phyloP scores from a whole-genome alignment of 306 rosid species.

The Trifolium pratense region DNA sequence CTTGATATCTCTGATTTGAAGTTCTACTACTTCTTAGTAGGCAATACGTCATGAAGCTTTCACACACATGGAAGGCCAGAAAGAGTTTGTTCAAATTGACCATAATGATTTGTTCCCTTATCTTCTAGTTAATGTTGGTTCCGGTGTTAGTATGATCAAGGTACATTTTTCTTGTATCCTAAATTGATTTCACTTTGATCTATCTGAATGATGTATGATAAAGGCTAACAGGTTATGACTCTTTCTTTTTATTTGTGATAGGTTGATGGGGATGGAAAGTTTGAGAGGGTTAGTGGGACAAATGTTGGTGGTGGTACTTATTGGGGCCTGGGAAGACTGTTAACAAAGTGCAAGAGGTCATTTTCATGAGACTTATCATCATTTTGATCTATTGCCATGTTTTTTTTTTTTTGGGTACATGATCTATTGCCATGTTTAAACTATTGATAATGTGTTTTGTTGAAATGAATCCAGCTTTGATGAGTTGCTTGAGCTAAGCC shows the following conservation, averaged over 20 bases:
- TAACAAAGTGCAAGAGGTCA: slow-evolving; percentile 97
- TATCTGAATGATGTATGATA: slow-evolving; percentile 36
- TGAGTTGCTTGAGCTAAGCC: slow-evolving; percentile 97
- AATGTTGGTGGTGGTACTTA: slow-evolving; percentile 99
- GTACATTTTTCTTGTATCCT: slow-evolving; percentile 51
- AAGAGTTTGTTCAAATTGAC: slow-evolving; percentile 95
- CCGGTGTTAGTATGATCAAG: slow-evolving; percentile 99
- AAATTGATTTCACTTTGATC: slow-evolving; percentile 34
- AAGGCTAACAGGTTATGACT: slow-evolving; percentile 34
- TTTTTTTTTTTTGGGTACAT: no score
- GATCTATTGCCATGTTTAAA: slow-evolving; percentile 31
- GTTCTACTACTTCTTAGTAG: slow-evolving; percentile 74
- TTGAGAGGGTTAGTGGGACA: slow-evolving; percentile 96
- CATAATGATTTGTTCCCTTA: slow-evolving; percentile 87
- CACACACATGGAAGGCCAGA: slow-evolving; percentile 97
- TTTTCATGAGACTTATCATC: slow-evolving; percentile 28
- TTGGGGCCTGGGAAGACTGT: slow-evolving; percentile 95
- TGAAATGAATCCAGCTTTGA: slow-evolving; percentile 77
- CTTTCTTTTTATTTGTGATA: slow-evolving; percentile 43
- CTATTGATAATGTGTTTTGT: slow-evolving; percentile 35
- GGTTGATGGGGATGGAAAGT: slow-evolving; percentile 99
- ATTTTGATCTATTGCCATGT: slow-evolving; percentile 30
- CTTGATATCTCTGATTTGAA: slow-evolving; percentile 50
- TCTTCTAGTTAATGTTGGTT: slow-evolving; percentile 97
- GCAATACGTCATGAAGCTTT: slow-evolving; percentile 99